A percentile compares a stretch with the other conserved stretches of the same genome.
These are phyloP conservation scores for Ashbya aceris DNA, from an alignment of 1,139 yeast species.

Conservation along the genomic window DNA sequence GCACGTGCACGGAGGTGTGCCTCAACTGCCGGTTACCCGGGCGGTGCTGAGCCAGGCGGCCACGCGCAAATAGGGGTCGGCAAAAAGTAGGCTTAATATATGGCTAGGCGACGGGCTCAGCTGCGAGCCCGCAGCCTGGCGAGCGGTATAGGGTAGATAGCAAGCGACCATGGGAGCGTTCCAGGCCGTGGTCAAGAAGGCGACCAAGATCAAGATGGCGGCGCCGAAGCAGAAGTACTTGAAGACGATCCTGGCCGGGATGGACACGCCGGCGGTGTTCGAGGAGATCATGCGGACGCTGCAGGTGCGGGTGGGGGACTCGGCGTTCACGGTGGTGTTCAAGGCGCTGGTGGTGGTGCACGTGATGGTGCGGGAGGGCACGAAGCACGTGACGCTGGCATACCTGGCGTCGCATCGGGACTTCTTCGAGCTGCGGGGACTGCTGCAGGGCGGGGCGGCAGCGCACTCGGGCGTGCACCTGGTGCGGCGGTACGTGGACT, in stretches of 20 bases:
- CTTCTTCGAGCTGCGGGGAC: slow-evolving; percentile 37
- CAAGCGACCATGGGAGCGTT: slow-evolving; percentile 36
- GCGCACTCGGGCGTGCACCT: slow-evolving; percentile 40
- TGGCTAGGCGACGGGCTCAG: neutral
- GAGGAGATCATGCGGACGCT: slow-evolving; percentile 60
- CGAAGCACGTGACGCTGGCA: slow-evolving; percentile 54
- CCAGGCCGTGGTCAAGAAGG: slow-evolving; percentile 58
- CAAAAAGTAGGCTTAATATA: neutral
- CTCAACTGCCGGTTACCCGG: slow-evolving; percentile 7
- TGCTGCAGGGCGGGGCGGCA: slow-evolving; percentile 29
- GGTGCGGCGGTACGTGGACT: slow-evolving; percentile 60
- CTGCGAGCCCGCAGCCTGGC: too few relatives aligned
- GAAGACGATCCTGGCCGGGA: slow-evolving; percentile 82
- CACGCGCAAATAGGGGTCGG: neutral
- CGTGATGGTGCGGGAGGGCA: slow-evolving; percentile 63
- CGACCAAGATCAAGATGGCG: slow-evolving; percentile 75
- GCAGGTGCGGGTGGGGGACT: slow-evolving; percentile 53
- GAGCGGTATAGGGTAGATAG: neutral
- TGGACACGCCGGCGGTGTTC: slow-evolving; percentile 52
- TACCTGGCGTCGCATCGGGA: slow-evolving; percentile 53
- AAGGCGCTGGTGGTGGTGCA: slow-evolving; percentile 79
- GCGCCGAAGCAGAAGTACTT: slow-evolving; percentile 95
- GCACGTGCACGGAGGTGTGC: slow-evolving; percentile 5
- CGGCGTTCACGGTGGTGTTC: slow-evolving; percentile 86
- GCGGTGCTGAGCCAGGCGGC: neutral